A percentile compares a stretch with the other conserved stretches of the same genome.
Evolutionary conservation across 441 rosid genomes (phyloP).

Genomic region (Corymbia calophylla): DNA sequence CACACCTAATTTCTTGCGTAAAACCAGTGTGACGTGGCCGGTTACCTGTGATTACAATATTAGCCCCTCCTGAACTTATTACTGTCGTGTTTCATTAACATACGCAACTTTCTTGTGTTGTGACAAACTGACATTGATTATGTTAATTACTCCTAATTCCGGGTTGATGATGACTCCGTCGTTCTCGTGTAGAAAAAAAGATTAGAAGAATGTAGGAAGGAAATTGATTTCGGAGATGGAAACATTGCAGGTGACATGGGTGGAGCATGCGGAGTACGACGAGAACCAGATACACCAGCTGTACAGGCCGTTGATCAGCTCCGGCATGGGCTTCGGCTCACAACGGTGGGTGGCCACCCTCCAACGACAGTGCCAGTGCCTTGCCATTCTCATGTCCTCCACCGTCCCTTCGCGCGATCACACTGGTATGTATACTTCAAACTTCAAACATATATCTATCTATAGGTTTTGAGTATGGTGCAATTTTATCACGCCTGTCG

Average conservation of each 20-base stretch:
- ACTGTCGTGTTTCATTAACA: neutral
- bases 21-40: neutral
- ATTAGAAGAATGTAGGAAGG: neutral
- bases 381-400: neutral
- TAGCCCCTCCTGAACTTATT: neutral
- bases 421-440: neutral
- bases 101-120: neutral
- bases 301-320: neutral
- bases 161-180: neutral
- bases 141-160: neutral
- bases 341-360: neutral
- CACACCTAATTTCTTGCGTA: neutral
- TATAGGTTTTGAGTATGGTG: neutral
- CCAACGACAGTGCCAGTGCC: neutral
- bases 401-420: neutral
- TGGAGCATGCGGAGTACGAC: neutral
- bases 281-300: neutral
- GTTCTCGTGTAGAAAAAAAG: neutral
- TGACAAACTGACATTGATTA: neutral
- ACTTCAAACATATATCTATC: neutral
- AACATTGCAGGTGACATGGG: neutral
- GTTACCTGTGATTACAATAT: neutral
- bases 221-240: neutral
- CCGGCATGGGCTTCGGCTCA: neutral
- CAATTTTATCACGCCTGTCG: neutral